These are phyloP conservation scores for Castanopsis chinensis DNA, from an alignment of 306 rosid species.

Conservation along the genomic window DNA sequence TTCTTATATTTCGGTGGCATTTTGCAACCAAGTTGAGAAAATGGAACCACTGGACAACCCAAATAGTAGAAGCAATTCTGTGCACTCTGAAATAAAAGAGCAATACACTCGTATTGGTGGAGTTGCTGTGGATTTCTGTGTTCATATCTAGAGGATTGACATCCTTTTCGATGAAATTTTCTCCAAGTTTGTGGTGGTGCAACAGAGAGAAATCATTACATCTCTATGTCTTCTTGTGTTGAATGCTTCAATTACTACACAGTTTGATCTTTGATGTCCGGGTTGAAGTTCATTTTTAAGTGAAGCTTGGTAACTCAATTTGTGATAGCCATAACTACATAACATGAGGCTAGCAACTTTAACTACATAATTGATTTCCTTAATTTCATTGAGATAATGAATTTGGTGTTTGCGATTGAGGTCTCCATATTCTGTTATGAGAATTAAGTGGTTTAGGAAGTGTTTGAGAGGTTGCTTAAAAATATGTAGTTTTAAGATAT, in stretches of 20 bases:
- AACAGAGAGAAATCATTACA: constrained; percentile 69
- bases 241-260: neutral
- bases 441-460: too few relatives aligned
- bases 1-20: constrained; percentile 92
- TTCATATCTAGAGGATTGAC: constrained; percentile 89
- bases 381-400: too few relatives aligned
- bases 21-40: constrained; percentile 84
- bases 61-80: constrained; percentile 46
- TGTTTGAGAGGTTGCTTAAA: too few relatives aligned
- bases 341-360: neutral
- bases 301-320: neutral
- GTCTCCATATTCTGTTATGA: too few relatives aligned
- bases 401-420: too few relatives aligned
- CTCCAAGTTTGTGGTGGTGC: constrained; percentile 68
- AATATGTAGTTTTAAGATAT: too few relatives aligned
- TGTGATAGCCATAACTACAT: neutral
- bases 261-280: constrained; percentile 2
- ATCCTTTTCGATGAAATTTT: constrained; percentile 93
- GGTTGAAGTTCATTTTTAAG: neutral
- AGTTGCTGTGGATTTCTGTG: constrained; percentile 98
- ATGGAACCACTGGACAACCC: constrained; percentile 46
- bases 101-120: constrained; percentile 95
- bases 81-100: constrained; percentile 84
- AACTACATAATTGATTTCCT: too few relatives aligned
- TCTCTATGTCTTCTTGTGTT: constrained; percentile 17